Evolutionary conservation across 805 yeast genomes (phyloP).

Genomic region (Lachancea meyersii): DNA sequence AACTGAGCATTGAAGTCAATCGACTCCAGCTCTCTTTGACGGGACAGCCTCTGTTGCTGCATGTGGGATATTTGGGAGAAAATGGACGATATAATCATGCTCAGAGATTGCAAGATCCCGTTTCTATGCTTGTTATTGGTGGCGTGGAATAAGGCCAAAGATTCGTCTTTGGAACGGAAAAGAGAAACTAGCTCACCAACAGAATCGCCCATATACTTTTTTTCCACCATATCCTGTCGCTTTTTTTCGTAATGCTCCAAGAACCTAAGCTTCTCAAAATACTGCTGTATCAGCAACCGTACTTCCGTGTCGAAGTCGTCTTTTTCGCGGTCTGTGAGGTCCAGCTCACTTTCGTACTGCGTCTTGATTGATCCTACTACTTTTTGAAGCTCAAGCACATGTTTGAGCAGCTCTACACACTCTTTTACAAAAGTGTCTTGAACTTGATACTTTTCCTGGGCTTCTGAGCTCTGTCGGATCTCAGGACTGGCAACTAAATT

Average conservation of each 20-base stretch:
- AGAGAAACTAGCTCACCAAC: slow-evolving; percentile 13
- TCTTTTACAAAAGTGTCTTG: slow-evolving; percentile 30
- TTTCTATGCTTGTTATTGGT: slow-evolving; percentile 42
- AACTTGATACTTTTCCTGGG: slow-evolving; percentile 7
- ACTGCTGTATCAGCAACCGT: slow-evolving; percentile 44
- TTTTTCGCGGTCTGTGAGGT: slow-evolving; percentile 39
- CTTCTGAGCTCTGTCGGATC: neutral
- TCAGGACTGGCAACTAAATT: neutral
- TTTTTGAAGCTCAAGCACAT: slow-evolving; percentile 26
- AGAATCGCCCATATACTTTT: slow-evolving; percentile 14
- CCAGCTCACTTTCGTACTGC: slow-evolving; percentile 24
- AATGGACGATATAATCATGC: slow-evolving; percentile 37
- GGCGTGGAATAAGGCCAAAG: slow-evolving; percentile 31
- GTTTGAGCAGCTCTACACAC: slow-evolving; percentile 25
- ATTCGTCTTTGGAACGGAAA: slow-evolving; percentile 25
- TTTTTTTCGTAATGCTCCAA: slow-evolving; percentile 48
- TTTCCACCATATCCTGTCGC: slow-evolving; percentile 31
- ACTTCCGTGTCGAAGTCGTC: slow-evolving; percentile 52
- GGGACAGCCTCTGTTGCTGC: slow-evolving; percentile 43
- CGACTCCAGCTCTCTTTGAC: slow-evolving; percentile 36
- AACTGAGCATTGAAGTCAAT: slow-evolving; percentile 22
- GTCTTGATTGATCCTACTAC: slow-evolving; percentile 25
- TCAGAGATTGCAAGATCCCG: slow-evolving; percentile 45
- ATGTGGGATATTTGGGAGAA: slow-evolving; percentile 43
- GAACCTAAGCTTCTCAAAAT: slow-evolving; percentile 44